Conservation (phyloP, 495 filamentous ascomycete genomes). For the Filosporella fistucella region DNA sequence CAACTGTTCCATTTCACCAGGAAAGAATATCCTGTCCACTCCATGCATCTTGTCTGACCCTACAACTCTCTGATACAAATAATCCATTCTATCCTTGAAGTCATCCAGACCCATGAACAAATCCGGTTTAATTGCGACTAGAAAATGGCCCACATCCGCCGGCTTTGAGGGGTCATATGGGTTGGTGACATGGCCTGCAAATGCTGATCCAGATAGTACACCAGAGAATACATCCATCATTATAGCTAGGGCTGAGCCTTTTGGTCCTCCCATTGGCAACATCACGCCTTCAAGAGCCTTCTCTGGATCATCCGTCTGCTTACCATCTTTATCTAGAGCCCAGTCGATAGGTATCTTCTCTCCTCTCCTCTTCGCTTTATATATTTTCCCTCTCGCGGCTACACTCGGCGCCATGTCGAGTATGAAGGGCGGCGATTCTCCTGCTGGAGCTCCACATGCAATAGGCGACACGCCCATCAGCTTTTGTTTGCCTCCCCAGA, state of each 20-base stretch:
- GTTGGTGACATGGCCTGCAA: constrained; percentile 66
- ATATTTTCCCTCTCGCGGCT: constrained; percentile 70
- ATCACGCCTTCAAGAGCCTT: constrained; percentile 66
- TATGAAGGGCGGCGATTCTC: constrained; percentile 49
- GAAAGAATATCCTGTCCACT: constrained; percentile 75
- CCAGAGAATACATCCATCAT: constrained; percentile 89
- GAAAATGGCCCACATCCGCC: constrained; percentile 72
- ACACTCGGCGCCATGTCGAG: constrained; percentile 75
- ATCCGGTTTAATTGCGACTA: constrained; percentile 72
- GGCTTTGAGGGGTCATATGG: constrained; percentile 66
- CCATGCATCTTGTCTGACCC: constrained; percentile 61
- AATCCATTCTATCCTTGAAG: constrained; percentile 65
- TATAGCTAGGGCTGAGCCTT: constrained; percentile 64
- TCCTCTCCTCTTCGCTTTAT: constrained; percentile 65
- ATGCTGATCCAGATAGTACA: constrained; percentile 64
- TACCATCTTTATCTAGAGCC: constrained; percentile 69
- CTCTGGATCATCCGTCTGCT: constrained; percentile 61
- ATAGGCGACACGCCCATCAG: constrained; percentile 75
- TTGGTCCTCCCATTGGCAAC: constrained; percentile 77
- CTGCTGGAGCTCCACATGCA: constrained; percentile 69
- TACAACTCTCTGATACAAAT: constrained; percentile 60
- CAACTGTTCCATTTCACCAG: constrained; percentile 70
- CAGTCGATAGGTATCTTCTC: constrained; percentile 72
- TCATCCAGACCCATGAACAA: constrained; percentile 68
- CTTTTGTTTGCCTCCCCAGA: constrained; percentile 63